Conservation (phyloP, 371 early-diverging fungal species). For the Chytridiales sp. region DNA sequence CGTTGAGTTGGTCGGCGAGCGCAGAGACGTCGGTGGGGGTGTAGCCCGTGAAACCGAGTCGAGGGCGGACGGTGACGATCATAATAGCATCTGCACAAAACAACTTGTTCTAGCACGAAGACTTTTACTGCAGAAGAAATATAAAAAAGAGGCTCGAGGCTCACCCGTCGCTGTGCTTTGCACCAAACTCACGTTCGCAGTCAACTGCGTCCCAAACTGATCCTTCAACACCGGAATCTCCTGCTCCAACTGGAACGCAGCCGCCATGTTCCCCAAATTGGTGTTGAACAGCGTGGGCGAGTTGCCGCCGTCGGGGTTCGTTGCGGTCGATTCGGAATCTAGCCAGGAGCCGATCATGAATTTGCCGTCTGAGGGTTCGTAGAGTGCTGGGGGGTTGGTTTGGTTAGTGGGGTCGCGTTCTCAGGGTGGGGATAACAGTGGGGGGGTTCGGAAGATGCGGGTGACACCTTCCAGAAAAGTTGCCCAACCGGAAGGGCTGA, state of each 20-base stretch:
- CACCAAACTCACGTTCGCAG: conserved; percentile 14
- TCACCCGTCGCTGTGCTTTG: conserved; percentile 21
- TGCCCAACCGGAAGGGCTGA: no score
- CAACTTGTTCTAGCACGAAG: no score
- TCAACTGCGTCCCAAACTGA: conserved; percentile 11
- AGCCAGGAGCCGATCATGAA: conserved; percentile 22
- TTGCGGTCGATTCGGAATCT: conserved; percentile 8
- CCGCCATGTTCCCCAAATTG: conserved; percentile 29
- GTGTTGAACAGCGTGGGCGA: conserved; percentile 33
- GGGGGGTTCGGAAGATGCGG: no score
- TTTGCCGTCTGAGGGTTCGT: conserved; percentile 29
- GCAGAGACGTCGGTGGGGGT: conserved; percentile 14
- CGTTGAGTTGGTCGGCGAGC: conserved; percentile 25
- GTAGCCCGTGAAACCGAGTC: conserved; percentile 5
- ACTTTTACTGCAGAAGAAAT: no score
- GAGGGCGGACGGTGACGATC: conserved; percentile 38
- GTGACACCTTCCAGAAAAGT: no score
- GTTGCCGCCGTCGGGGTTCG: conserved; percentile 20
- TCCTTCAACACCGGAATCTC: conserved; percentile 26
- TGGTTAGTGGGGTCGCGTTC: no score
- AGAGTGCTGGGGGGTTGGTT: conserved; percentile 5
- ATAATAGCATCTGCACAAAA: conserved; percentile 34
- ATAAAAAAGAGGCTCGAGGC: no score
- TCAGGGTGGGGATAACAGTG: no score
- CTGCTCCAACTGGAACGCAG: conserved; percentile 31